Conservation (phyloP, 148 eudicot genomes). For the Arctostaphylos glauca region DNA sequence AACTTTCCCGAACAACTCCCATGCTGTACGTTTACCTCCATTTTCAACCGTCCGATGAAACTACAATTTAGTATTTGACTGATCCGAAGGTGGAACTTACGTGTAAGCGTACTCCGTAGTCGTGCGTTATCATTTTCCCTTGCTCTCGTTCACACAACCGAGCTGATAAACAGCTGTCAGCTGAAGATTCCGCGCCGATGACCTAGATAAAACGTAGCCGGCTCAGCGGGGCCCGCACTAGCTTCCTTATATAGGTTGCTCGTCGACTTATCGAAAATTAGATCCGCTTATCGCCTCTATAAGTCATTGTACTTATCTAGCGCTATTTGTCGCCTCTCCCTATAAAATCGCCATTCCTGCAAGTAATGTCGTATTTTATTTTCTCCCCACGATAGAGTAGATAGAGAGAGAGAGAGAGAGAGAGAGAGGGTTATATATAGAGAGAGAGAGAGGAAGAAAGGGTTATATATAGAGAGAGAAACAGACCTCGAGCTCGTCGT, state of each 20-base stretch:
- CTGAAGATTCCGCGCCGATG: conserved; percentile 52
- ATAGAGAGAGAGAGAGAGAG: conserved; percentile 15
- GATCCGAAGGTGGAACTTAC: background rate
- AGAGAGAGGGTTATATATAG: conserved; percentile 13
- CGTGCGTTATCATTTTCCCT: background rate
- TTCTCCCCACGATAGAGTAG: conserved; percentile 23
- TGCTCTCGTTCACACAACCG: background rate
- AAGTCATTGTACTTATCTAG: background rate
- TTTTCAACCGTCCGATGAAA: background rate
- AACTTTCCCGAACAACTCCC: background rate
- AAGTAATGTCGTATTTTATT: conserved; percentile 25
- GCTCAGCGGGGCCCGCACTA: conserved; percentile 24
- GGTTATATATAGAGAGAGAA: conserved; percentile 13
- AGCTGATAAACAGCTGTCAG: conserved; percentile 24
- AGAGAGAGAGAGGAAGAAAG: conserved; percentile 21
- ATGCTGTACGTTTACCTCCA: background rate
- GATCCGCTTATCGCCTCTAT: background rate
- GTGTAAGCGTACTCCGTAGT: background rate
- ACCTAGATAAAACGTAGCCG: conserved; percentile 29
- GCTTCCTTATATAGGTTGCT: background rate
- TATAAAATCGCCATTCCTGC: conserved; percentile 37
- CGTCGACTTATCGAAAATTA: conserved; percentile 16
- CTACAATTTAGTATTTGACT: no score
- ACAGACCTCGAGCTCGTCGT: conserved; percentile 20
- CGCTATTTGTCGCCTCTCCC: conserved; percentile 30